phyloP scores from a whole-genome alignment of 2,329 filamentous ascomycete species.

The Colletotrichum sublineola region DNA sequence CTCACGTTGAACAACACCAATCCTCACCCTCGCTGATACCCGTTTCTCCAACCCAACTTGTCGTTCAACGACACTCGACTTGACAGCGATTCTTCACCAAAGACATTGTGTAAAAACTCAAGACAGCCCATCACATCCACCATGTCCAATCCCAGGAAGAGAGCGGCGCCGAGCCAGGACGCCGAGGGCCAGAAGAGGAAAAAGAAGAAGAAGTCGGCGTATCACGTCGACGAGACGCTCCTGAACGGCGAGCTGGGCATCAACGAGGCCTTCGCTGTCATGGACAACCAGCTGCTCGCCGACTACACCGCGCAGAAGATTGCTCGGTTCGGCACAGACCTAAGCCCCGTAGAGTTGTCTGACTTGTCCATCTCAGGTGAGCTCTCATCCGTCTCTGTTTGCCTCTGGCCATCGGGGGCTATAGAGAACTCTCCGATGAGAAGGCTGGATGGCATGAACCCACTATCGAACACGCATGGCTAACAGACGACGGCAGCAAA shows the following conservation, averaged over 20 bases:
- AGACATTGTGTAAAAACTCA: not conserved
- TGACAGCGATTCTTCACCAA: not conserved
- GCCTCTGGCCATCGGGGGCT: not conserved
- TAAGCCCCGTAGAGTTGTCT: conserved; percentile 86
- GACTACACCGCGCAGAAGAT: conserved; percentile 88
- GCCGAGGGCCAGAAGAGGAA: conserved; percentile 59
- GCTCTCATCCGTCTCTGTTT: conserved; percentile 41
- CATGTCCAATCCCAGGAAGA: conserved; percentile 66
- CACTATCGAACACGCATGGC: not conserved
- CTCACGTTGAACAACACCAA: conserved; percentile 26
- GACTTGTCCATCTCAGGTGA: conserved; percentile 85
- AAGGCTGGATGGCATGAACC: not conserved
- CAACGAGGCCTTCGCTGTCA: conserved; percentile 83
- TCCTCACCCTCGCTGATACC: conserved; percentile 1
- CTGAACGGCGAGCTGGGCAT: conserved; percentile 79
- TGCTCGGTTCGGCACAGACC: conserved; percentile 80
- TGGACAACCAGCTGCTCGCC: conserved; percentile 86
- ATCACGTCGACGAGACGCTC: conserved; percentile 66
- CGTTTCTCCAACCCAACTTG: too few species aligned
- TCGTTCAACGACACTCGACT: not conserved
- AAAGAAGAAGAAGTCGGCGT: conserved; percentile 70
- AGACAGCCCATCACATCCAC: too few species aligned
- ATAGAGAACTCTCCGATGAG: not conserved
- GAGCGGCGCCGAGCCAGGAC: conserved; percentile 65
- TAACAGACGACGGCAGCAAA: conserved; percentile 64